A percentile compares a stretch with the other conserved stretches of the same genome.
These are phyloP conservation scores for Phytophthora citrophthora DNA, from an alignment of 352 stramenopile species.

Conservation along the genomic window DNA sequence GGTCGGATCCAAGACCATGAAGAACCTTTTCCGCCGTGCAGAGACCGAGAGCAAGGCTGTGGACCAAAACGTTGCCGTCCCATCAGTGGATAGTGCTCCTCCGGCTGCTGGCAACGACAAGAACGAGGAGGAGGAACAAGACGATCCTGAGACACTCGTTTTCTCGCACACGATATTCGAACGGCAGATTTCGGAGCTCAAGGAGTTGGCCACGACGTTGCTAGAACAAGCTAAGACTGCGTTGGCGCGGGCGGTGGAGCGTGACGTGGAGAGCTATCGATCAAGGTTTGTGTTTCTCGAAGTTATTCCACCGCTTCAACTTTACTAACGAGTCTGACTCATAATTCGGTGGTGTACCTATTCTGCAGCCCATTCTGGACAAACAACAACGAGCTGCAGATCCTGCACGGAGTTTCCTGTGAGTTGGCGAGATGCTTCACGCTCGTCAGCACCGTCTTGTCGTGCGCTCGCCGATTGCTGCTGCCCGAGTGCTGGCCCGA, in stretches of 20 bases:
- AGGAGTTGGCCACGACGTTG: constrained; percentile 36
- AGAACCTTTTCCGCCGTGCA: constrained; percentile 60
- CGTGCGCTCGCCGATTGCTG: constrained; percentile 29
- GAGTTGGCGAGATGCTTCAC: constrained; percentile 43
- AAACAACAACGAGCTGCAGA: constrained; percentile 15
- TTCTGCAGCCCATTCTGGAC: constrained; percentile 37
- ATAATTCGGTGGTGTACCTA: constrained; percentile 8
- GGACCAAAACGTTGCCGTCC: neutral
- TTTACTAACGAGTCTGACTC: constrained; percentile 14
- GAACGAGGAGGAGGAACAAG: constrained; percentile 21
- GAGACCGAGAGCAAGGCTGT: constrained; percentile 28
- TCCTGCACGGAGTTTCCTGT: constrained; percentile 34
- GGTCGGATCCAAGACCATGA: constrained; percentile 75
- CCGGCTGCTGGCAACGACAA: constrained; percentile 18
- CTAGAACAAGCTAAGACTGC: constrained; percentile 35
- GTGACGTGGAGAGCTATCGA: constrained; percentile 47
- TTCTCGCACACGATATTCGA: constrained; percentile 84
- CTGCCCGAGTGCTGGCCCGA: constrained; percentile 30
- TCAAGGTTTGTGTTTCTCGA: neutral
- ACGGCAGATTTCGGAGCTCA: constrained; percentile 57
- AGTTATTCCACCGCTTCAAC: neutral
- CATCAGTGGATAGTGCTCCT: constrained; percentile 19
- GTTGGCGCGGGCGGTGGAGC: constrained; percentile 30
- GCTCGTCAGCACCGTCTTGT: constrained; percentile 35
- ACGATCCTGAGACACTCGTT: constrained; percentile 60